Base-by-base conservation (phyloP, 257 asterid genomes). In the Perilla frutescens region DNA sequence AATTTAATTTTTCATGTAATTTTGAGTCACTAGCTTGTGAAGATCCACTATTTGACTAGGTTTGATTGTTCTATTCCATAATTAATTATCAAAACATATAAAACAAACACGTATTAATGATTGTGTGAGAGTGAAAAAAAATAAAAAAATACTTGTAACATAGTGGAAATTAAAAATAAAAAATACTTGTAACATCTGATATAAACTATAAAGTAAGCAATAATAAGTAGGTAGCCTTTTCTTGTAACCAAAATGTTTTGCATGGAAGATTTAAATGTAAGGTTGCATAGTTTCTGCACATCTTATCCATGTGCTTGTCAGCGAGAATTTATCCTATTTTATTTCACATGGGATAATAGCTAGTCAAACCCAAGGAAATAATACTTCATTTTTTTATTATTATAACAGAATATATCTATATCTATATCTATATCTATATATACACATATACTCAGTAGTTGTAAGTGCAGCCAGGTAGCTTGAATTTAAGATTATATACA, bases 281-380 rank as follows among this genome's bases (percentile, higher is more conserved):
- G 12, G 49, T 72, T 61, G 41, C 66, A 51, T 32, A 43, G 57
- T 37, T 48, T 13, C 6, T 48, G 11, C 48, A 7, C 44, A 48
- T 14, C 62, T 65, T 13, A 39, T 82, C 81, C 86, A 80, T 84
- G 87, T 84, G 84, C 77, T 49, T 32, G 78, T 73, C 78, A 73
- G 72, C 66, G 58, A 39, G 6, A 26, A 39, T 51, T 73, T 41
- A 73, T 73, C 74, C 73, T 58, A 71, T 57, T 75, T 71, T 66
- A 76, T 66, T 58, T 39, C 78, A 39, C 68, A 50, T 72, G 77
- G 73, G 64, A 48, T 59, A 66, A 20, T 61, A 63, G 26, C 26
- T 20, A 63, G 79, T 78, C 74, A 51, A 73, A 20, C 50, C 65
- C 68, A 31, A 14, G 39, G 2, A 74, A 55, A 8, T 44, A 65